These are phyloP conservation scores for Penicillium glabrum DNA, from an alignment of 2,329 filamentous ascomycete genomes.

Conservation along the genomic window DNA sequence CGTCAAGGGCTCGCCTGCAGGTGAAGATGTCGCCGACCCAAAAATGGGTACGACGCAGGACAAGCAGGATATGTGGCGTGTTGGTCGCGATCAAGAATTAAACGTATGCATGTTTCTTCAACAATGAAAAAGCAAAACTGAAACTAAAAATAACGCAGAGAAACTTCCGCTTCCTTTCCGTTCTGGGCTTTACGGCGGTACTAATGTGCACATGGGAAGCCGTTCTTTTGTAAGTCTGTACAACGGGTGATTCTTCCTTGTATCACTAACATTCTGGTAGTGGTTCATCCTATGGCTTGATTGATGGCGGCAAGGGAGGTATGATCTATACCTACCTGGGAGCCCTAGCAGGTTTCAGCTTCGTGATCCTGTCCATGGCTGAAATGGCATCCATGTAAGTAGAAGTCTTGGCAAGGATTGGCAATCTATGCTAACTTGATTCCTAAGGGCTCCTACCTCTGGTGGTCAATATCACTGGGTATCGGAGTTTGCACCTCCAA, in stretches of 20 bases:
- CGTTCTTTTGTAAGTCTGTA: slow-evolving; percentile 8
- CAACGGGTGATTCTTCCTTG: too few species aligned
- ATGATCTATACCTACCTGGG: slow-evolving; percentile 55
- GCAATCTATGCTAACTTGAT: not conserved
- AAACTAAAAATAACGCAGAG: slow-evolving; percentile 19
- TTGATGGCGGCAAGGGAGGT: slow-evolving; percentile 55
- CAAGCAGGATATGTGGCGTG: slow-evolving; percentile 34
- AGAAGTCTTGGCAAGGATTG: not conserved
- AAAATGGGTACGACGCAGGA: slow-evolving; percentile 28
- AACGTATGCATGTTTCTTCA: slow-evolving; percentile 19
- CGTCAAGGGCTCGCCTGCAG: slow-evolving; percentile 14
- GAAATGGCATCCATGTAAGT: slow-evolving; percentile 52
- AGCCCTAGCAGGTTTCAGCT: slow-evolving; percentile 47
- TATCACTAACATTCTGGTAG: not conserved
- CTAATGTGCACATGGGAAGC: slow-evolving; percentile 38
- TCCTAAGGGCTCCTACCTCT: slow-evolving; percentile 37
- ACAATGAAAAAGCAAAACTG: not conserved
- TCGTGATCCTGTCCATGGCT: slow-evolving; percentile 46
- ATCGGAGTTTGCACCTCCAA: slow-evolving; percentile 32
- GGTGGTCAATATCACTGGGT: slow-evolving; percentile 28
- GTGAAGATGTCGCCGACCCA: slow-evolving; percentile 9
- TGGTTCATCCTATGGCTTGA: slow-evolving; percentile 6
- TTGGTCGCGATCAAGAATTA: slow-evolving; percentile 34
- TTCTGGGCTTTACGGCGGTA: slow-evolving; percentile 34
- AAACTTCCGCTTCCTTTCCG: slow-evolving; percentile 36